phyloP scores from a whole-genome alignment of 2,329 filamentous ascomycete genomes.

The Knoxdaviesia capensis region DNA sequence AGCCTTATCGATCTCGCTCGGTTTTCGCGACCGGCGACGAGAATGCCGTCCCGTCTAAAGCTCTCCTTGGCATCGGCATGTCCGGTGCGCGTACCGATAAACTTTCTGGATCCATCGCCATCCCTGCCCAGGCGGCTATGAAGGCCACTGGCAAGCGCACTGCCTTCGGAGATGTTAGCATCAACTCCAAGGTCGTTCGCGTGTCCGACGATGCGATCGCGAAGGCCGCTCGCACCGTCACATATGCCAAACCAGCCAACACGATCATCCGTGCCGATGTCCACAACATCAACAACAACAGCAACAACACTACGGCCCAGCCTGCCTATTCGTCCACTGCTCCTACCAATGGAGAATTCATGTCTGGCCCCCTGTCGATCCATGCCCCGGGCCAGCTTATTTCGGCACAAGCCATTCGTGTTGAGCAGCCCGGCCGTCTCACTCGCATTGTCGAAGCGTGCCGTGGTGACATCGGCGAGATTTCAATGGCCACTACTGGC shows the following conservation, averaged over 20 bases:
- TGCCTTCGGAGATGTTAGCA: slow-evolving; percentile 69
- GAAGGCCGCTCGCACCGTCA: slow-evolving; percentile 16
- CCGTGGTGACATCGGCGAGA: slow-evolving; percentile 5
- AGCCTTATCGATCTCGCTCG: too few species aligned
- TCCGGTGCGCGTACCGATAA: too few species aligned
- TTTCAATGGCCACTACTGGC: slow-evolving; percentile 3
- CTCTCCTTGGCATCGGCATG: too few species aligned
- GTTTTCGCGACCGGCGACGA: too few species aligned
- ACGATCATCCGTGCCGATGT: slow-evolving; percentile 4
- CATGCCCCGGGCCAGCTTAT: slow-evolving; percentile 2
- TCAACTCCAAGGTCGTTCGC: slow-evolving; percentile 24
- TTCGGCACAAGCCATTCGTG: neutral
- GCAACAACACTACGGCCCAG: neutral
- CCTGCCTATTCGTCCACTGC: neutral
- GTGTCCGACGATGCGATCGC: slow-evolving; percentile 13
- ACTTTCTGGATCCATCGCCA: too few species aligned
- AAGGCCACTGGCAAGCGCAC: slow-evolving; percentile 54
- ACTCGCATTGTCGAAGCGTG: slow-evolving; percentile 1
- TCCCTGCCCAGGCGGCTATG: slow-evolving; percentile 9
- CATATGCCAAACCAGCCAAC: slow-evolving; percentile 12
- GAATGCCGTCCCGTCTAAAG: too few species aligned
- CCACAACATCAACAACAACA: slow-evolving; percentile 2
- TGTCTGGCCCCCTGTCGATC: slow-evolving; percentile 1
- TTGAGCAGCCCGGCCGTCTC: neutral
- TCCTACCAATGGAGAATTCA: neutral